Evolutionary conservation across 163 green algal genomes (phyloP).

Genomic region (Coccomyxa subellipsoidea): DNA sequence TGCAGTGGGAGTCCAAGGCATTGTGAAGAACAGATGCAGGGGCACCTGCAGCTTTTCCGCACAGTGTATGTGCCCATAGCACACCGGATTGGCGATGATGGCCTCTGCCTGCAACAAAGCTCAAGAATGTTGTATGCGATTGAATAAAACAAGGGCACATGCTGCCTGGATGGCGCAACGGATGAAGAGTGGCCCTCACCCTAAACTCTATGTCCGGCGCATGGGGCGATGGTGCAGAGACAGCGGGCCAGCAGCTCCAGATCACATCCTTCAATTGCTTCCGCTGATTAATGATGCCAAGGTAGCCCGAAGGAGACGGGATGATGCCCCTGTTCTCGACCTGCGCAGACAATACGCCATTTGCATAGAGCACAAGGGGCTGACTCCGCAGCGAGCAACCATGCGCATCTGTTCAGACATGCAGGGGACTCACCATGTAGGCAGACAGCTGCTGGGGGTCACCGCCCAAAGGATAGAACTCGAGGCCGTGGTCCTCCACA

Average conservation of each 20-base stretch:
- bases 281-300: background rate
- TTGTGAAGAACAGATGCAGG: constrained; percentile 71
- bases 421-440: constrained; percentile 4
- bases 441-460: constrained; percentile 5
- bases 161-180: too few species aligned
- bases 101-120: constrained; percentile 47
- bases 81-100: constrained; percentile 66
- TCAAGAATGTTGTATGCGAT: too few species aligned
- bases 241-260: constrained; percentile 3
- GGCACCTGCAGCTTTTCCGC: constrained; percentile 64
- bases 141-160: too few species aligned
- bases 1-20: constrained; percentile 63
- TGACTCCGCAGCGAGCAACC: too few species aligned
- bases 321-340: background rate
- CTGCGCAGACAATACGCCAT: background rate
- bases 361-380: too few species aligned
- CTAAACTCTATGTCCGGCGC: background rate
- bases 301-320: background rate
- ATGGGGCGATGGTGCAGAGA: background rate
- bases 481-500: constrained; percentile 48
- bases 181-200: too few species aligned
- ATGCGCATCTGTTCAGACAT: too few species aligned
- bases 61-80: constrained; percentile 55
- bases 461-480: constrained; percentile 63
- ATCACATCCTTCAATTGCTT: background rate